These are phyloP conservation scores for Miscanthus lutarioriparius DNA, from an alignment of 176 grass and related monocot genomes.

Conservation along the genomic window DNA sequence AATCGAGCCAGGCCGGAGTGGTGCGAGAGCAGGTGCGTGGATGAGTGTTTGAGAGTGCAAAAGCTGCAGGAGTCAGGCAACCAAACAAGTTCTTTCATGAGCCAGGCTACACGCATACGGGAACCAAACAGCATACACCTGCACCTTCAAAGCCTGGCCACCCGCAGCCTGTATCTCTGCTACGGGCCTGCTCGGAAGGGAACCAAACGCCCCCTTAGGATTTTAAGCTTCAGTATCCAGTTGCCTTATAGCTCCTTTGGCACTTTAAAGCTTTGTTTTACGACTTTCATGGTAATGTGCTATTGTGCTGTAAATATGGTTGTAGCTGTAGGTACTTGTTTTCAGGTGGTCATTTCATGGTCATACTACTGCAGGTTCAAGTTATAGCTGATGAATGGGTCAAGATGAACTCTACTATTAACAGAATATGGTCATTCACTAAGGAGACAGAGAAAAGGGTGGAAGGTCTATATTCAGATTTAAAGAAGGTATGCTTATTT, in stretches of 20 bases:
- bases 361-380: conserved; percentile 34
- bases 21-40: too few relatives aligned
- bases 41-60: too few relatives aligned
- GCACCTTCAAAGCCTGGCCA: too few relatives aligned
- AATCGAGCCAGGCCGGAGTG: too few relatives aligned
- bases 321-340: conserved; percentile 10
- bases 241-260: neutral
- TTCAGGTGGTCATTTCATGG: conserved; percentile 16
- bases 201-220: too few relatives aligned
- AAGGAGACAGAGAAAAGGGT: conserved; percentile 47
- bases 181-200: too few relatives aligned
- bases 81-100: too few relatives aligned
- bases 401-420: conserved; percentile 21
- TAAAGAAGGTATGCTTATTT: conserved; percentile 34
- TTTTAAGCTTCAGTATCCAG: neutral
- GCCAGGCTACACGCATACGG: too few relatives aligned
- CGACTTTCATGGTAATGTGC: neutral
- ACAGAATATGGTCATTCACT: conserved; percentile 34
- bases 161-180: too few relatives aligned
- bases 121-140: too few relatives aligned
- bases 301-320: neutral
- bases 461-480: conserved; percentile 37
- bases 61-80: too few relatives aligned
- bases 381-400: conserved; percentile 30
- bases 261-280: neutral